Base-by-base conservation (phyloP, 1,284 basidiomycete species). In the Coniferiporia sulphurascens region DNA sequence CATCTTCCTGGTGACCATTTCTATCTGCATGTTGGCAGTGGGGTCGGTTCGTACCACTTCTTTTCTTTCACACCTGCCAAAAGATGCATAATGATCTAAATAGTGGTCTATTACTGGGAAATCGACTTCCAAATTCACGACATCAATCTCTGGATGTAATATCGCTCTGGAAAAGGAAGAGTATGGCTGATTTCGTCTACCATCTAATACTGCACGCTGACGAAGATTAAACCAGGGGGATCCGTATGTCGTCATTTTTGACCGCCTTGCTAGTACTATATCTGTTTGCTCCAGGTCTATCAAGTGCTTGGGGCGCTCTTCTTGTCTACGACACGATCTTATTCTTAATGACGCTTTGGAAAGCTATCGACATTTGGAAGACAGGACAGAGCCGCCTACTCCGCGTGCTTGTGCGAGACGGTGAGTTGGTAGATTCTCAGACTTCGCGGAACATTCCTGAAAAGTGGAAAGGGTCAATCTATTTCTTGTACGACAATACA, bases 341-440 rank as follows among this genome's bases (percentile, higher is more conserved):
- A 9, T 76, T 79, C 59, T 64, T 62, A 2, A 70, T 78, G 65
- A 79, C 77, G n/a, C 61, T 78, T 13, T 74, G 71, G 62, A 78
- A 78, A 59, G 71, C 76, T 5, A 65, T 76, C 38, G 34, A 17
- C 46, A 62, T 62, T 38, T 59, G 57, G 61, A 59, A 56, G 38
- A 36, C 48, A 8, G 54, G 58, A 1, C 55, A 48, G 1, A 21
- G 54, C 13, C 35, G 52, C 21, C 52, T 62, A 1, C 49, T 56
- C 22, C 48, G 52, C 22, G 54, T 62, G 21, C 34, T 62, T 19
- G 32, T 59, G 27, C 58, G 61, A 19, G 61, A 62, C 52, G 61
- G 60, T 58, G 38, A 48, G 60, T 48, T 32, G 19, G 22, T 6
- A 12, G 6, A 10, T 43, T 50, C 21, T 19, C 22, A 21, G n/a